phyloP scores from a whole-genome alignment of 495 filamentous ascomycete genomes.

The Penicillium odoratum region DNA sequence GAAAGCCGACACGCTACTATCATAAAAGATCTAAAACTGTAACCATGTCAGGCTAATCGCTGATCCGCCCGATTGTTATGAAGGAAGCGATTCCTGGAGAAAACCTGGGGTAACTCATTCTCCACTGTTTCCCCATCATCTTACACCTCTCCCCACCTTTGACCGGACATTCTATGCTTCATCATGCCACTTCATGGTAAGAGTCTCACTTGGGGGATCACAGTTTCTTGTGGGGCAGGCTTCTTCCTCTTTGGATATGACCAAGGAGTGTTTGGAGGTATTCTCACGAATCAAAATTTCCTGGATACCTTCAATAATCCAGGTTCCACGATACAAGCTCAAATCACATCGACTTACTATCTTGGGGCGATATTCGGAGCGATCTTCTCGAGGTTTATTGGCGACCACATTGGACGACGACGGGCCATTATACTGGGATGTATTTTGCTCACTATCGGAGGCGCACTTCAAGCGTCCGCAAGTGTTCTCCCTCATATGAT shows the following conservation, averaged over 20 bases:
- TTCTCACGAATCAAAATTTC: constrained; percentile 2
- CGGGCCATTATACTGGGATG: neutral
- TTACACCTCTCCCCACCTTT: too few relatives aligned
- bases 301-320: neutral
- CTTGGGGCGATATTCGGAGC: neutral
- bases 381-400: neutral
- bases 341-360: neutral
- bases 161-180: too few relatives aligned
- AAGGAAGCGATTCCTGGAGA: too few relatives aligned
- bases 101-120: too few relatives aligned
- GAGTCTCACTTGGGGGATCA: neutral
- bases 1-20: too few relatives aligned
- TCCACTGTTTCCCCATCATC: too few relatives aligned
- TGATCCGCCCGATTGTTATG: too few relatives aligned
- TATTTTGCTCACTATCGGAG: neutral
- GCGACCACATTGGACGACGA: neutral
- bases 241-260: constrained; percentile 6
- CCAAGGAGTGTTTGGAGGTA: constrained; percentile 2
- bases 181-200: neutral
- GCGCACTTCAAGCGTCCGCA: neutral
- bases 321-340: neutral
- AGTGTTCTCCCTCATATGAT: neutral
- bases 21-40: too few relatives aligned
- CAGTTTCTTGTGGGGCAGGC: constrained; percentile 1
- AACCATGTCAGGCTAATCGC: too few relatives aligned